Conservation (phyloP, 805 yeast genomes). For the Spathaspora sp. region DNA sequence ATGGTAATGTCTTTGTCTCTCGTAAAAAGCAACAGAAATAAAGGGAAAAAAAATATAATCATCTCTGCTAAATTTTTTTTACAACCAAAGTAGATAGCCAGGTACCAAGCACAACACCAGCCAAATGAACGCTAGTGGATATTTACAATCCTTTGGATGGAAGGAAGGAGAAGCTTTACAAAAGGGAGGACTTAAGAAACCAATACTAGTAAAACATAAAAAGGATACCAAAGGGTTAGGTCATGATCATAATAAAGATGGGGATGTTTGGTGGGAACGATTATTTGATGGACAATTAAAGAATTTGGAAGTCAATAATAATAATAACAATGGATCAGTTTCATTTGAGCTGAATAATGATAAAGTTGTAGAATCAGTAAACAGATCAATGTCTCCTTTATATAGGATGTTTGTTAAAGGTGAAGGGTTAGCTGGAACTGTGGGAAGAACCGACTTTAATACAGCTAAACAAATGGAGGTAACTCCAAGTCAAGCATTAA, state of each 20-base stretch:
- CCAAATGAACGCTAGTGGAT: constrained; percentile 69
- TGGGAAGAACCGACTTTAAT: constrained; percentile 36
- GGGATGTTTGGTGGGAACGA: constrained; percentile 96
- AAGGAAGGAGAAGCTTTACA: constrained; percentile 81
- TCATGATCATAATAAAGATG: constrained; percentile 59
- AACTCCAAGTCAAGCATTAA: constrained; percentile 8
- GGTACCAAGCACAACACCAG: background rate
- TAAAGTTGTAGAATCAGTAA: constrained; percentile 42
- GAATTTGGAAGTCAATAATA: constrained; percentile 54
- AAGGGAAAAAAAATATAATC: background rate
- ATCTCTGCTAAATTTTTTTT: background rate
- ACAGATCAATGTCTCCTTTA: constrained; percentile 60
- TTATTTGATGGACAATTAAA: constrained; percentile 91
- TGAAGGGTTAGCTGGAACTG: constrained; percentile 77
- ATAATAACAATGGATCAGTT: constrained; percentile 29
- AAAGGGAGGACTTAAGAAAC: constrained; percentile 76
- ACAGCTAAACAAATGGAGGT: constrained; percentile 11
- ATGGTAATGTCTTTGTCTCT: background rate
- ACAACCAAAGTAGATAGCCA: background rate
- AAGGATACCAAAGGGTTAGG: constrained; percentile 91
- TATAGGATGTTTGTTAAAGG: constrained; percentile 88
- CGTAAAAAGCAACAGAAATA: background rate
- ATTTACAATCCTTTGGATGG: constrained; percentile 85
- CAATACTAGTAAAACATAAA: constrained; percentile 86
- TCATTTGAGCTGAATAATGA: constrained; percentile 52